Evolutionary conservation across 2,329 filamentous ascomycete genomes (phyloP), one percentile per base, ranked within the genome.

Genomic region (Gnomoniopsis sp.): DNA sequence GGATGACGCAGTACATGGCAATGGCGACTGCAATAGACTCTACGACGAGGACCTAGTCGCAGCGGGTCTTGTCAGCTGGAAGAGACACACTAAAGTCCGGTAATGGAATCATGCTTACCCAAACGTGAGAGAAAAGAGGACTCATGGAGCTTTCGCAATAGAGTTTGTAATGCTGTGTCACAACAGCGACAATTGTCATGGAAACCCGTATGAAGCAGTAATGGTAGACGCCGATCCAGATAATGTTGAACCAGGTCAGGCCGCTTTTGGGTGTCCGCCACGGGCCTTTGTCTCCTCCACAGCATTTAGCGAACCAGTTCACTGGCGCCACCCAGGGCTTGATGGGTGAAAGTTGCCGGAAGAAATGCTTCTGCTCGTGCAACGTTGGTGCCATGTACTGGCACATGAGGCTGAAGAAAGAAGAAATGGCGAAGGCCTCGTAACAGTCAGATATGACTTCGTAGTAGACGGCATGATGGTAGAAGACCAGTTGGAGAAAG

Each of bases 221-320:
- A 68, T 96, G 91, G 73, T 93, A 96, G 57, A 95, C 81, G 55
- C 88, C 87, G 49, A 89, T 82, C 89, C 89, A 95, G 65, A 93
- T 81, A 60, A 93, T 86, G 71, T 96, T 96, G 75, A 96, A 96
- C 90, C 90, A 95, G 1, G 91, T 96, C 70, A 96, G 75, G 1
- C 91, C 91, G 72, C 88, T 95, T 64, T 82, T 79, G 0, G 91
- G 91, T n/a, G 82, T 88, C 65, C 90, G 82, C 79, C 90, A 88
- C 26, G 81, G 79, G 0, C 90, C 89, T 55, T 83, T 77, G 60
- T 89, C 72, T 36, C 88, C 88, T 41, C 89, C 87, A 57, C 85
- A 89, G 69, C 86, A 89, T 67, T 82, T 86, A 64, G 86, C 83
- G 61, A 90, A 78, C 82, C 88, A 90, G 63, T 75, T 85, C 21